Evolutionary conservation across 495 filamentous ascomycete genomes (phyloP).

Genomic region (Penicillium herquei): DNA sequence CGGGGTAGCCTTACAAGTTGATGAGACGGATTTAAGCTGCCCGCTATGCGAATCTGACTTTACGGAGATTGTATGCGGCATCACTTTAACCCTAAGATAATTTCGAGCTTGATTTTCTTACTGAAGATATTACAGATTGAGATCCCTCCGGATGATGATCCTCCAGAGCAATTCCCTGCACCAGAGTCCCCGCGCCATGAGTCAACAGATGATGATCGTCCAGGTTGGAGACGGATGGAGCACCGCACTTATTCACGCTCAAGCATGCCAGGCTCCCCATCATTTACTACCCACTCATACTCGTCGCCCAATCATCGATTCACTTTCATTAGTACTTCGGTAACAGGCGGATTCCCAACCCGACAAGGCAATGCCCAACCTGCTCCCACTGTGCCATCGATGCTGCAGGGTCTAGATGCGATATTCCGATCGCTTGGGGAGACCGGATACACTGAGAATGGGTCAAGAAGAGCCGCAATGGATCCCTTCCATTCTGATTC

Average conservation of each 20-base stretch:
- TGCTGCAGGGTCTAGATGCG: constrained; percentile 32
- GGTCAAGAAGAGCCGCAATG: not conserved
- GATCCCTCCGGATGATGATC: constrained; percentile 33
- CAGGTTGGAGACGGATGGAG: too few species aligned
- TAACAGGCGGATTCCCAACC: constrained; percentile 23
- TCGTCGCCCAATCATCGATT: constrained; percentile 47
- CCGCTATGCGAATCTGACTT: constrained; percentile 76
- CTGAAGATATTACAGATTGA: constrained; percentile 23
- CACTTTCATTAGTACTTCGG: constrained; percentile 36
- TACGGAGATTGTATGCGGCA: constrained; percentile 66
- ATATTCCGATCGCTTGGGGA: constrained; percentile 32
- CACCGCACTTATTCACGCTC: constrained; percentile 17
- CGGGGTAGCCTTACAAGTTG: constrained; percentile 72
- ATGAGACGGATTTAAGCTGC: constrained; percentile 62
- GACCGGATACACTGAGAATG: constrained; percentile 15
- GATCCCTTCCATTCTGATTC: constrained; percentile 13
- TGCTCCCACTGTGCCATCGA: constrained; percentile 27
- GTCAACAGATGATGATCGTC: constrained; percentile 15
- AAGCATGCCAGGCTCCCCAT: constrained; percentile 35
- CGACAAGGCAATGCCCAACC: constrained; percentile 16
- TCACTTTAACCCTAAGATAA: not conserved
- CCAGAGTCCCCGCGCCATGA: constrained; percentile 40
- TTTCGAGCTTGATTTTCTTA: too few species aligned
- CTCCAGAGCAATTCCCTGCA: constrained; percentile 15
- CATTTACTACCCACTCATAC: constrained; percentile 44